Evolutionary conservation across 768 basidiomycete species (phyloP), one percentile per base, ranked within the genome.

Genomic region (Lentinula aciculospora): DNA sequence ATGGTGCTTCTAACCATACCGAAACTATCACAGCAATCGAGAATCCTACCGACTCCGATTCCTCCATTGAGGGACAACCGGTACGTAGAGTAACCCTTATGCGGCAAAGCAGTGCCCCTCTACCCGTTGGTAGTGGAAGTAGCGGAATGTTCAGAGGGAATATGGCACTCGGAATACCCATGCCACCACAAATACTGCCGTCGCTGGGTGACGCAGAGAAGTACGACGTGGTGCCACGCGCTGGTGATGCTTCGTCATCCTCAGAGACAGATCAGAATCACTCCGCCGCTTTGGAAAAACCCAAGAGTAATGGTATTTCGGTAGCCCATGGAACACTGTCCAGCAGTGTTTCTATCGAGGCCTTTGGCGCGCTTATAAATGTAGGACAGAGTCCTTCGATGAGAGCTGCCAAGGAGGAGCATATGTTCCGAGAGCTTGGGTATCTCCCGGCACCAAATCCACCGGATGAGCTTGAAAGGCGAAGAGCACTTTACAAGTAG

Each of bases 401-500:
- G 42, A 82, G 81, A 51, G 81, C 77, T 4, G 79, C 76, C 57
- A 88, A 82, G 66, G 89, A 88, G 65, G 86, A 85, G 61, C 81
- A 84, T 49, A 81, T 82, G 76, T 90, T 81, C 62, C 65, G 65
- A 45, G 83, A 84, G 53, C 71, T 82, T 58, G 86, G 82, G 17
- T 91, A 88, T 65, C 76, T 98, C 17, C 79, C 81, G 19, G 88
- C 94, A 29, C 94, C 94, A 2, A 79, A 86, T 61, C 92, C 94
- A 4, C 87, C 89, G 2, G 84, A 95, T 62, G 94, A 98, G 69
- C 70, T 84, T 27, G 89, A 92, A 50, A 81, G 94, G 28, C 75
- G 91, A 34, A 77, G 90, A 46, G 94, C 94, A 6, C 70, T 98
- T 63, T 91, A 95, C 72, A 91, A 89, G 86, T 90, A 64, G 65